Evolutionary conservation across 2,329 filamentous ascomycete genomes (phyloP).

Genomic region (Arthroderma sp.): DNA sequence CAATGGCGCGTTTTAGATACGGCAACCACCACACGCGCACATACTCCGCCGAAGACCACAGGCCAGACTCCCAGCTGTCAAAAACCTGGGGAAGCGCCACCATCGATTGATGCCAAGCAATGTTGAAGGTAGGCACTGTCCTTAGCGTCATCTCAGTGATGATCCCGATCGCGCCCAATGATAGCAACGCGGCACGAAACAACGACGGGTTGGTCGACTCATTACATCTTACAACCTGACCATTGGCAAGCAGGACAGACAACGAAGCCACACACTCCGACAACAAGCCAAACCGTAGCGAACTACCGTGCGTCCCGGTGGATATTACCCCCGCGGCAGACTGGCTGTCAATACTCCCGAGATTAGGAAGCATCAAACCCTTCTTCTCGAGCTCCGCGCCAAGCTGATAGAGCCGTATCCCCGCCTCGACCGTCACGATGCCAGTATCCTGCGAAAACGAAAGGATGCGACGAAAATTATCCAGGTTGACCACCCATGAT

Average conservation of each 20-base stretch:
- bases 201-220: constrained; percentile 56
- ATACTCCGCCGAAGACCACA: constrained; percentile 81
- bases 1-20: constrained; percentile 72
- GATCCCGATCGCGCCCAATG: constrained; percentile 79
- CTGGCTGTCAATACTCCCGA: constrained; percentile 92
- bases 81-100: constrained; percentile 57
- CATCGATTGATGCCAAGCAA: constrained; percentile 74
- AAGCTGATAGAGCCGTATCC: constrained; percentile 66
- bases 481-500: constrained; percentile 88
- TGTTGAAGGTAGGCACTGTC: constrained; percentile 66
- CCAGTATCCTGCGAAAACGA: constrained; percentile 53
- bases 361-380: constrained; percentile 75
- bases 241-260: constrained; percentile 70
- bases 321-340: constrained; percentile 84
- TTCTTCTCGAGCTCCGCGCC: constrained; percentile 59
- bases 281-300: constrained; percentile 67
- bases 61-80: constrained; percentile 53
- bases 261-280: constrained; percentile 64
- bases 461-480: constrained; percentile 62
- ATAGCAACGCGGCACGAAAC: constrained; percentile 77
- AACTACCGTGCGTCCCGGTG: constrained; percentile 88
- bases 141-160: constrained; percentile 80
- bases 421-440: constrained; percentile 68
- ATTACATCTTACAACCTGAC: constrained; percentile 58
- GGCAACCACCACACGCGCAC: constrained; percentile 97